Percentiles rank a stretch among this genome's conserved stretches.
These are phyloP conservation scores for Glomus cerebriforme DNA, from an alignment of 192 early-diverging fungal genomes.

Conservation along the genomic window DNA sequence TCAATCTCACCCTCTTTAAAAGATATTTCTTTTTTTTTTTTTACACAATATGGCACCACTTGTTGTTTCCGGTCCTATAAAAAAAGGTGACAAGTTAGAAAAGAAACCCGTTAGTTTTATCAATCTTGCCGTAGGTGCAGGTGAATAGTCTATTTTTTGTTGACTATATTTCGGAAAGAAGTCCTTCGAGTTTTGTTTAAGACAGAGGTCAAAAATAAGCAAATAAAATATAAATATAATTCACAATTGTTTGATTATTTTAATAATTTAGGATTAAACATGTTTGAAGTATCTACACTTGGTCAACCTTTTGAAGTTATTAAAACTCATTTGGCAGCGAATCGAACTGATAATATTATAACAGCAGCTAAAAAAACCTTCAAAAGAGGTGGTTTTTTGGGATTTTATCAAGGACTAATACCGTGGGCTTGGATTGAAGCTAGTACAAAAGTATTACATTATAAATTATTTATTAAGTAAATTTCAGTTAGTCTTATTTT, in stretches of 20 bases:
- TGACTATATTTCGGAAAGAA: neutral
- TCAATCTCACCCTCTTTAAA: neutral
- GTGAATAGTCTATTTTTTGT: constrained; percentile 42
- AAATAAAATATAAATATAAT: neutral
- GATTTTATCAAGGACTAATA: constrained; percentile 92
- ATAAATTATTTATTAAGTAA: neutral
- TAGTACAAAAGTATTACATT: constrained; percentile 44
- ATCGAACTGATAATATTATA: constrained; percentile 80
- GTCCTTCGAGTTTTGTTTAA: too few relatives aligned
- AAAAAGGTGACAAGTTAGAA: constrained; percentile 38
- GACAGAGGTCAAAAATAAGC: neutral
- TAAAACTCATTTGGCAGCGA: constrained; percentile 94
- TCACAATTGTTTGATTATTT: neutral
- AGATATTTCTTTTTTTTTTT: neutral
- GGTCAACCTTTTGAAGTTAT: constrained; percentile 96
- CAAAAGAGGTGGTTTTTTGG: constrained; percentile 81
- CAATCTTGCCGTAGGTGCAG: constrained; percentile 88
- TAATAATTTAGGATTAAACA: constrained; percentile 54
- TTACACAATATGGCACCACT: constrained; percentile 15
- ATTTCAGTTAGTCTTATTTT: neutral
- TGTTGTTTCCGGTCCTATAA: neutral
- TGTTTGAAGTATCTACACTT: constrained; percentile 90
- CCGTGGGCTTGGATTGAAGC: constrained; percentile 70
- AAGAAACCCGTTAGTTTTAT: constrained; percentile 88
- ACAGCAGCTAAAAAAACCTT: constrained; percentile 77